Evolutionary conservation across 2,329 filamentous ascomycete genomes (phyloP).

Genomic region (Aspergillus terreus): DNA sequence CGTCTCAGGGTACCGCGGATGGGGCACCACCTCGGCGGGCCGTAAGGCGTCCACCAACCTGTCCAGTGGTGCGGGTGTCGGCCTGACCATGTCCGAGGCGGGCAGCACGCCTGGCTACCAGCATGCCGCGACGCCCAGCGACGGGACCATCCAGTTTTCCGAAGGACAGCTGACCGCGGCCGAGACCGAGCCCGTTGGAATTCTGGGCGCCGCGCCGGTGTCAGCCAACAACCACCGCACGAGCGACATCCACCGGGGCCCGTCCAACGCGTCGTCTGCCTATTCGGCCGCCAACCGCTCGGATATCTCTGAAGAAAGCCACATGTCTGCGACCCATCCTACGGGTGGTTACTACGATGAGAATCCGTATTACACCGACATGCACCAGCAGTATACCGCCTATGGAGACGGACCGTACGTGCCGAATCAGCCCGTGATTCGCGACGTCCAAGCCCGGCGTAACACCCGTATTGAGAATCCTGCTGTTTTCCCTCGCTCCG

Average conservation of each 20-base stretch:
- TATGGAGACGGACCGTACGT: conserved; percentile 56
- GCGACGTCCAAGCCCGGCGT: conserved; percentile 84
- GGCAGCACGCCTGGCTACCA: conserved; percentile 54
- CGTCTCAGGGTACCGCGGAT: conserved; percentile 82
- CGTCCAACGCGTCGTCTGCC: conserved; percentile 92
- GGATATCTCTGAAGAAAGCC: conserved; percentile 55
- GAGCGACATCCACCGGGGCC: conserved; percentile 75
- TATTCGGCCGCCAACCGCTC: conserved; percentile 82
- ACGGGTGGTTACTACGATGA: conserved; percentile 53
- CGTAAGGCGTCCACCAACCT: conserved; percentile 87
- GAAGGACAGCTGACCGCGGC: conserved; percentile 57
- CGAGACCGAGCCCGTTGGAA: conserved; percentile 80
- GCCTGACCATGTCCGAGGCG: conserved; percentile 68
- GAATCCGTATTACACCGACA: conserved; percentile 53
- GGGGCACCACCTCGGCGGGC: conserved; percentile 75
- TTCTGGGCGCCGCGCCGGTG: conserved; percentile 66
- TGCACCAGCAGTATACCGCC: conserved; percentile 43
- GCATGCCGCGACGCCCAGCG: conserved; percentile 59
- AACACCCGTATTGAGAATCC: conserved; percentile 95
- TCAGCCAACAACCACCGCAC: conserved; percentile 59
- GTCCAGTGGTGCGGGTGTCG: conserved; percentile 63
- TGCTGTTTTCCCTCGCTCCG: conserved; percentile 82
- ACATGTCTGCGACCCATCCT: conserved; percentile 44
- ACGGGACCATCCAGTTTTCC: conserved; percentile 56
- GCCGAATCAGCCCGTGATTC: conserved; percentile 71